phyloP scores from a whole-genome alignment of 768 basidiomycete genomes.

The Russula ochroleuca region DNA sequence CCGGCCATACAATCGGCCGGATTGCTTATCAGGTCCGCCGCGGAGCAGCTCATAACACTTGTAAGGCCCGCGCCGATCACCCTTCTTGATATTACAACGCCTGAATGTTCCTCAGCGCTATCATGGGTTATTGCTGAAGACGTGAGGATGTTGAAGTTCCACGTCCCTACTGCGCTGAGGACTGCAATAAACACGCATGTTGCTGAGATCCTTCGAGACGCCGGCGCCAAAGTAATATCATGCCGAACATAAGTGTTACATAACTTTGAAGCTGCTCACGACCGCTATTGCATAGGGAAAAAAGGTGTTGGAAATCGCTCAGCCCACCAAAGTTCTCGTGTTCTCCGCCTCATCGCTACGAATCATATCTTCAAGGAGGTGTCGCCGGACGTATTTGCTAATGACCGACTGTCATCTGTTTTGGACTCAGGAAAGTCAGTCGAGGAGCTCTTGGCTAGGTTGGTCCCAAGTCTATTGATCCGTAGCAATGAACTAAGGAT shows the following conservation, averaged over 20 bases:
- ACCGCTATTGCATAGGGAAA: slow-evolving; percentile 31
- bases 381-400: slow-evolving; percentile 31
- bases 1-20: slow-evolving; percentile 6
- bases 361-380: slow-evolving; percentile 34
- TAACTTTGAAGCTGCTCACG: not conserved
- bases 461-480: not conserved
- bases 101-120: not conserved
- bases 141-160: too few relatives aligned
- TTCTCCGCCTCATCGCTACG: slow-evolving; percentile 33
- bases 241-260: too few relatives aligned
- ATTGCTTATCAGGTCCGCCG: slow-evolving; percentile 7
- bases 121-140: too few relatives aligned
- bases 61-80: slow-evolving; percentile 9
- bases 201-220: slow-evolving; percentile 27
- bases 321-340: slow-evolving; percentile 32
- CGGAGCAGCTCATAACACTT: slow-evolving; percentile 6
- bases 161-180: not conserved
- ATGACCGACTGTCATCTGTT: slow-evolving; percentile 30
- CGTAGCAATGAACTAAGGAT: slow-evolving; percentile 13
- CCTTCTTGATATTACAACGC: not conserved
- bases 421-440: slow-evolving; percentile 32
- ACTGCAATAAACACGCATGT: slow-evolving; percentile 1
- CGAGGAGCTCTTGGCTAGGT: slow-evolving; percentile 25
- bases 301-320: slow-evolving; percentile 39
- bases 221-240: slow-evolving; percentile 15